Evolutionary conservation across 2,329 filamentous ascomycete species (phyloP), one percentile per base, ranked within the genome.

Genomic region (Cordyceps javanica): DNA sequence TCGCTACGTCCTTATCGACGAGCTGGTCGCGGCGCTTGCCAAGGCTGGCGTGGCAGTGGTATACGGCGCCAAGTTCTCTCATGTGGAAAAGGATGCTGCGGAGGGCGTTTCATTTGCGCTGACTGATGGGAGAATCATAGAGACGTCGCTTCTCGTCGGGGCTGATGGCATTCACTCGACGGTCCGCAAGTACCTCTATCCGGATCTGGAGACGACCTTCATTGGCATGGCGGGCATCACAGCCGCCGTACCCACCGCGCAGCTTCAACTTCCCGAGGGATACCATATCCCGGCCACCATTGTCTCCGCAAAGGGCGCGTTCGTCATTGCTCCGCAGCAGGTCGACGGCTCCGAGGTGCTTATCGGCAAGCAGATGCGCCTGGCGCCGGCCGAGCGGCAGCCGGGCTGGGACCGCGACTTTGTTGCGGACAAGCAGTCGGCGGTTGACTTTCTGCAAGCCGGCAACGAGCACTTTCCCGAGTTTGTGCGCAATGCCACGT

Each of bases 81-180:
- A 69, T 5, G 65, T 85, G 3, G 58, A 75, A 2, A 62, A 65
- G 0, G 77, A 81, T 55, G 69, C 68, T 0, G 67, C 71, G 0
- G 57, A 72, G 0, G 65, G 65, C 0, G 77, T 83, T 0, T 72
- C 68, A 1, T 79, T 78, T 61, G 71, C 71, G 13, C 80, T 84
- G 57, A 67, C 67, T 0, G 76, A 82, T 55, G 80, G 78, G 1
- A 70, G 70, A 0, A 69, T 64, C 0, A 69, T 62, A 1, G 66
- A 62, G 0, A 77, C 79, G 0, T 62, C 68, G 2, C 64, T 82
- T 13, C 73, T 86, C 0, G 70, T 85, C 16, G 82, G 81, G 0
- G 79, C 81, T 0, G 82, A 86, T 59, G 82, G 83, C 1, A 85
- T 86, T 51, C 80, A 85, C 64, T 84, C 81, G 0, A 72, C 69